Percentiles rank a stretch among this genome's conserved stretches.
phyloP scores from a whole-genome alignment of 768 basidiomycete species.

The Macrolepiota albuminosa region DNA sequence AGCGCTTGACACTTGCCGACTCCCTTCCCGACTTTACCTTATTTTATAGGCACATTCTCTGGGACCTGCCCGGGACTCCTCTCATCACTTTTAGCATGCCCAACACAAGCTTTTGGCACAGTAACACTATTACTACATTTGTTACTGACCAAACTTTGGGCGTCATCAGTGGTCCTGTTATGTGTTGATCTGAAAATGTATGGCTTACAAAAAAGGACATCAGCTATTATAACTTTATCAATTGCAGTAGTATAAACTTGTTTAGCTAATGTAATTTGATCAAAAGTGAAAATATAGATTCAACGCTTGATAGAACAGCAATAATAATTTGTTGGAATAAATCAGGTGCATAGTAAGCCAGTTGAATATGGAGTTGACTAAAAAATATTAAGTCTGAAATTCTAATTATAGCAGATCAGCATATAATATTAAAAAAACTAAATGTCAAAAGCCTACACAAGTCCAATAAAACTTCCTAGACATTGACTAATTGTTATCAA shows the following conservation, averaged over 20 bases:
- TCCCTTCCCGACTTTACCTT: too few species aligned
- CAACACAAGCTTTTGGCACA: too few species aligned
- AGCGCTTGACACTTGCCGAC: too few species aligned
- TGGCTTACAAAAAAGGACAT: neutral
- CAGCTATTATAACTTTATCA: neutral
- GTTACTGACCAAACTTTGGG: too few species aligned
- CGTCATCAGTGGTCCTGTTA: too few species aligned
- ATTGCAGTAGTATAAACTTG: neutral
- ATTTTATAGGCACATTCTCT: too few species aligned
- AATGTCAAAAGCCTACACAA: neutral
- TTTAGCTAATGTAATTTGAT: neutral
- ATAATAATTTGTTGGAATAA: neutral
- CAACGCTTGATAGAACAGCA: neutral
- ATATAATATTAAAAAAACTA: too few species aligned
- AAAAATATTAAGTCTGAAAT: neutral
- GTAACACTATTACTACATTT: too few species aligned
- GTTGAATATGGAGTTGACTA: neutral
- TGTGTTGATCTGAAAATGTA: too few species aligned
- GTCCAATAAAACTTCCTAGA: neutral
- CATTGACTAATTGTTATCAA: neutral
- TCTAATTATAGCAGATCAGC: neutral
- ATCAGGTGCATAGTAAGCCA: neutral
- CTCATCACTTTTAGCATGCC: too few species aligned
- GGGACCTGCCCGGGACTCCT: too few species aligned
- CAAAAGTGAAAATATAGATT: neutral